phyloP scores from a whole-genome alignment of 2,329 filamentous ascomycete species.

The Cordyceps fumosorosea region DNA sequence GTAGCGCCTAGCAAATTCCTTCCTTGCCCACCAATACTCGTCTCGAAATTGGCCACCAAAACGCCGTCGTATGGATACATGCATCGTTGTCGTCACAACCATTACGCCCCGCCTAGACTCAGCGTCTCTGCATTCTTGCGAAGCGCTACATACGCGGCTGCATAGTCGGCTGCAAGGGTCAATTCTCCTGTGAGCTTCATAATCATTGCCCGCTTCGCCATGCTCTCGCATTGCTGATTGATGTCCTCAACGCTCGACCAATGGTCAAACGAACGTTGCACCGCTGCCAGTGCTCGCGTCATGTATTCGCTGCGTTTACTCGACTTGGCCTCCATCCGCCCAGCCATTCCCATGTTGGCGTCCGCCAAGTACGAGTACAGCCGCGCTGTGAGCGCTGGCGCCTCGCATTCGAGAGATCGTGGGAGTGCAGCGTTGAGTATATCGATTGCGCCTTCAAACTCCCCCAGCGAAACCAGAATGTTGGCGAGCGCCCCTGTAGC shows the following conservation, averaged over 20 bases:
- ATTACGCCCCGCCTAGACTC: conserved; percentile 18
- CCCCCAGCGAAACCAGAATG: conserved; percentile 62
- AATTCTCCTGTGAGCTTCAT: conserved; percentile 63
- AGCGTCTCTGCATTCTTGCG: conserved; percentile 32
- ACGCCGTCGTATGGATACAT: background rate
- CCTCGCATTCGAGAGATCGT: conserved; percentile 66
- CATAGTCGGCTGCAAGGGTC: conserved; percentile 57
- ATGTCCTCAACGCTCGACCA: conserved; percentile 60
- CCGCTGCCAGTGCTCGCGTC: conserved; percentile 50
- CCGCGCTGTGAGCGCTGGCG: conserved; percentile 53
- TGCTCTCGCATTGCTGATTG: conserved; percentile 66
- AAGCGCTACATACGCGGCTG: conserved; percentile 57
- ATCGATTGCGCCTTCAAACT: conserved; percentile 60
- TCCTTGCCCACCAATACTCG: background rate
- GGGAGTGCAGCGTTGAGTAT: conserved; percentile 67
- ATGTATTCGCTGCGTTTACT: conserved; percentile 49
- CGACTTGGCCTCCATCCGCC: conserved; percentile 38
- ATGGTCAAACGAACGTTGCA: conserved; percentile 56
- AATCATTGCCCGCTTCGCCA: conserved; percentile 75
- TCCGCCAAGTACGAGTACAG: conserved; percentile 69
- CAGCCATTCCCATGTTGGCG: conserved; percentile 71
- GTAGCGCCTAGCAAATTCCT: background rate
- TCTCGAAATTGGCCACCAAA: background rate
- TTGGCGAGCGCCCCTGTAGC: conserved; percentile 60
- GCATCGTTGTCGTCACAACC: background rate